phyloP scores from a whole-genome alignment of 1,284 basidiomycete genomes.

The Moniliella sp. region DNA sequence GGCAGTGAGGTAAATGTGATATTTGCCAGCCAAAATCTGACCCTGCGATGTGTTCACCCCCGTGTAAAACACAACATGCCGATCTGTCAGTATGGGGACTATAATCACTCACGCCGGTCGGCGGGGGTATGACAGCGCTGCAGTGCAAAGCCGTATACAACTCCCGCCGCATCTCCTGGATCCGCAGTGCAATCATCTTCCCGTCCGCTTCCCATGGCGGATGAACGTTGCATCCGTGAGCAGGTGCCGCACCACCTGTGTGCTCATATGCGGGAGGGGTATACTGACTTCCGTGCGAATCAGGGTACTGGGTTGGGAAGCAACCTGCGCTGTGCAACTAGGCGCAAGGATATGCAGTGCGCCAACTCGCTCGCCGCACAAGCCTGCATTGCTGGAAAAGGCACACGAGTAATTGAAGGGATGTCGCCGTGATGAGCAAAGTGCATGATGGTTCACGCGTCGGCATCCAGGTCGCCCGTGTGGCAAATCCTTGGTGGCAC shows the following conservation, averaged over 20 bases:
- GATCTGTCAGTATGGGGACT: slow-evolving; percentile 44
- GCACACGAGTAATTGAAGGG: slow-evolving; percentile 61
- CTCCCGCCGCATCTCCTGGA: slow-evolving; percentile 69
- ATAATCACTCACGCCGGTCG: too few relatives aligned
- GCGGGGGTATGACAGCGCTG: slow-evolving; percentile 67
- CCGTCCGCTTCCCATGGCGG: slow-evolving; percentile 74
- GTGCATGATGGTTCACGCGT: slow-evolving; percentile 81
- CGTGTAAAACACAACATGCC: slow-evolving; percentile 27
- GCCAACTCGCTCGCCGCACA: slow-evolving; percentile 54
- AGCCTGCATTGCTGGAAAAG: slow-evolving; percentile 88
- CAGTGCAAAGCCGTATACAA: slow-evolving; percentile 56
- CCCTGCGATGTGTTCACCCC: slow-evolving; percentile 40
- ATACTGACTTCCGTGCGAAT: slow-evolving; percentile 78
- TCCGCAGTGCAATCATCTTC: slow-evolving; percentile 67
- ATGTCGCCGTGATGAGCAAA: slow-evolving; percentile 51
- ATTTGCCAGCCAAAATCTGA: slow-evolving; percentile 50
- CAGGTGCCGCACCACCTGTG: slow-evolving; percentile 47
- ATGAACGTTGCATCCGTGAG: slow-evolving; percentile 46
- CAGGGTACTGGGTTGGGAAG: slow-evolving; percentile 54
- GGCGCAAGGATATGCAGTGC: slow-evolving; percentile 36
- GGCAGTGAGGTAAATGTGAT: slow-evolving; percentile 65
- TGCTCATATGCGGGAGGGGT: slow-evolving; percentile 80
- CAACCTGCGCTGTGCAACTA: slow-evolving; percentile 9
- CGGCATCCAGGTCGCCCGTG: slow-evolving; percentile 61
- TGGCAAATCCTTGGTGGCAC: slow-evolving; percentile 75